Percentiles rank a stretch among this genome's conserved stretches.
These are phyloP conservation scores for Dipodascus geniculatus DNA, from an alignment of 805 yeast species.

Conservation along the genomic window DNA sequence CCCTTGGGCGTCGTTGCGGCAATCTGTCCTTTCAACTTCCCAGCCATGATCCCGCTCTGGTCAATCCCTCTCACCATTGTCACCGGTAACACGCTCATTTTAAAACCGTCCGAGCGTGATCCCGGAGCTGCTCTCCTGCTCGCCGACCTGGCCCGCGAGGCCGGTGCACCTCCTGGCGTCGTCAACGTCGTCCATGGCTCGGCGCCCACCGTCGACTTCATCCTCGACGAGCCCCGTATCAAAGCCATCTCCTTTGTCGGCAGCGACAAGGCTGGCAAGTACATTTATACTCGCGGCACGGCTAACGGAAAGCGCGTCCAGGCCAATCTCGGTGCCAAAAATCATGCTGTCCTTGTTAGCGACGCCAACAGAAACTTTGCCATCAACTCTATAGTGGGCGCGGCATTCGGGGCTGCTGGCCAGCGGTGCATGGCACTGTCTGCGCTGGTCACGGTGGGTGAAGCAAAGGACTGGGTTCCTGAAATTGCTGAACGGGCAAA, in stretches of 20 bases:
- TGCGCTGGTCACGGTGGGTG: slow-evolving; percentile 61
- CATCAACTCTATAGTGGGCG: slow-evolving; percentile 55
- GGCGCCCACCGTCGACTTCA: slow-evolving; percentile 58
- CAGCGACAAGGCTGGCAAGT: slow-evolving; percentile 66
- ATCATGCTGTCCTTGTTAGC: slow-evolving; percentile 62
- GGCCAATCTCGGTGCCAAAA: slow-evolving; percentile 70
- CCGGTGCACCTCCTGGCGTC: slow-evolving; percentile 68
- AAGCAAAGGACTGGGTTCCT: slow-evolving; percentile 47
- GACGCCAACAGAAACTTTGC: slow-evolving; percentile 58
- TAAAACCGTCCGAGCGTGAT: slow-evolving; percentile 63
- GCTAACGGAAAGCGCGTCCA: slow-evolving; percentile 65
- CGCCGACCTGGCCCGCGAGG: slow-evolving; percentile 59
- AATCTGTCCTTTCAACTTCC: slow-evolving; percentile 73
- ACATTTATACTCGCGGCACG: slow-evolving; percentile 54
- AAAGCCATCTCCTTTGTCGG: slow-evolving; percentile 74
- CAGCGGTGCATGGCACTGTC: slow-evolving; percentile 77
- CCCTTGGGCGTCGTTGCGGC: slow-evolving; percentile 71
- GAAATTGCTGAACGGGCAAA: slow-evolving; percentile 50
- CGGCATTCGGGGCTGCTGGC: slow-evolving; percentile 78
- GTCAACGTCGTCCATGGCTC: slow-evolving; percentile 64
- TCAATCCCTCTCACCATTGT: slow-evolving; percentile 49
- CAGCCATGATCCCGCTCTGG: slow-evolving; percentile 75
- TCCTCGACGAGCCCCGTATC: slow-evolving; percentile 60
- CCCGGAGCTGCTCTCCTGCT: slow-evolving; percentile 73
- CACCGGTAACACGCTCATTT: slow-evolving; percentile 62